Base-by-base conservation (phyloP, 2,329 filamentous ascomycete genomes). In the Cephalotrichum gorgonifer region DNA sequence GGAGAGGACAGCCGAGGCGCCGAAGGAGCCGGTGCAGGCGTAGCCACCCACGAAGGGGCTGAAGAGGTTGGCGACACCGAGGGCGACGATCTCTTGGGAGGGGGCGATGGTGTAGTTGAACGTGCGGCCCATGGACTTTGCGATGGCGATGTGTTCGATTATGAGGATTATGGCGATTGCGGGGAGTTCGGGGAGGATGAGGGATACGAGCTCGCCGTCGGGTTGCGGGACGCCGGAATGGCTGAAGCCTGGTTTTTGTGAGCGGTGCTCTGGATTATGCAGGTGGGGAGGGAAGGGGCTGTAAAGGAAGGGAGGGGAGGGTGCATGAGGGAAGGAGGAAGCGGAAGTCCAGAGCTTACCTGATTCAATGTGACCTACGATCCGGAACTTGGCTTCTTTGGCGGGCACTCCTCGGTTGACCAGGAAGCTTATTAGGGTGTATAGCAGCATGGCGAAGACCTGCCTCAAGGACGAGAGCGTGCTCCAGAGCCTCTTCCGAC, bases 71-170 rank as follows among this genome's bases (percentile, higher is more conserved):
- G 79, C 81, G 3, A 88, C 78, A 33, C 86, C 86, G 52, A 90
- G 85, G 14, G 85, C 85, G 25, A 90, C 81, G 31, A 90, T 69
- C 60, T 91, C 86, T 57, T 91, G 86, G 0, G 86, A 89, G 0
- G 86, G 85, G 50, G 86, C 75, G 58, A 91, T 84, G 14, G 77
- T 81, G 62, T 91, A 91, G 65, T 86, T 86, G 68, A 87, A 87
- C 54, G 87, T 74, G 51, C 86, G 75, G 7, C 86, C 86, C 59
- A 90, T 90, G 0, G 86, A 88, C 62, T 91, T 91, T 6, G 85
- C 83, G 52, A 91, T 90, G 41, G 86, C 85, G 54, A 90, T 89
- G 60, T 91, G 86, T 64, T 90, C 86, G 49, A 91, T 86, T 20
- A 90, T 74, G 17, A 90, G 67, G 17, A 90, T 86, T 52, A 91